A percentile compares a stretch with the other conserved stretches of the same genome.
Conservation (phyloP, 306 rosid species). For the Dalbergia cochinchinensis region DNA sequence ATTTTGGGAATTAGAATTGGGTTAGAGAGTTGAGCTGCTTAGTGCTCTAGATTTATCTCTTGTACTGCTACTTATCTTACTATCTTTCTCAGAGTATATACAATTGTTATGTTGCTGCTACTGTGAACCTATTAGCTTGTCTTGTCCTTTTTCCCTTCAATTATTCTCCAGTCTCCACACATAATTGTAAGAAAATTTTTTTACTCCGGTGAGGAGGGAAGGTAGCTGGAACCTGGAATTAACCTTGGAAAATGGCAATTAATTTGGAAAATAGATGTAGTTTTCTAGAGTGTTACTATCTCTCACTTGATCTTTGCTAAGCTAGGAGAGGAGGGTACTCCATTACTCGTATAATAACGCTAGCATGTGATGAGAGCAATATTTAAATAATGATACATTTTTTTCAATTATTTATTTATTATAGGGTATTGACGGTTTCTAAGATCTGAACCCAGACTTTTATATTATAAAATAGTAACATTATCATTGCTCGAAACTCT, state of each 20-base stretch:
- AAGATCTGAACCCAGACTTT: too few relatives aligned
- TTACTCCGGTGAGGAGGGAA: neutral
- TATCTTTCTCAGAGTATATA: too few relatives aligned
- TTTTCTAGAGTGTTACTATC: slow-evolving; percentile 1
- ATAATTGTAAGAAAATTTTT: too few relatives aligned
- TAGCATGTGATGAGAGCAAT: neutral
- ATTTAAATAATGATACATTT: neutral
- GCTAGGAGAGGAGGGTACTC: neutral
- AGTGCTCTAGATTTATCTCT: too few relatives aligned
- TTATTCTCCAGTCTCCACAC: neutral
- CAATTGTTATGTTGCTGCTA: too few relatives aligned
- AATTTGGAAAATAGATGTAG: neutral
- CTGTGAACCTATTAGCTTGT: too few relatives aligned
- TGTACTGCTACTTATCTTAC: too few relatives aligned
- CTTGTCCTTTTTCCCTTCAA: neutral
- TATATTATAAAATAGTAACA: too few relatives aligned
- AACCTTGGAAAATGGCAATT: neutral
- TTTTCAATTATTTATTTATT: neutral
- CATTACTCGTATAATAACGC: neutral
- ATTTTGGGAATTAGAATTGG: too few relatives aligned
- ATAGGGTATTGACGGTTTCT: too few relatives aligned
- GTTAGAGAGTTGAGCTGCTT: too few relatives aligned
- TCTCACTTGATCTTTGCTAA: neutral
- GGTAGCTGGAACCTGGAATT: neutral
- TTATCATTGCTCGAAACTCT: too few relatives aligned